Base-by-base conservation (phyloP, 345 rosid species). In the Excoecaria cochinchinensis region DNA sequence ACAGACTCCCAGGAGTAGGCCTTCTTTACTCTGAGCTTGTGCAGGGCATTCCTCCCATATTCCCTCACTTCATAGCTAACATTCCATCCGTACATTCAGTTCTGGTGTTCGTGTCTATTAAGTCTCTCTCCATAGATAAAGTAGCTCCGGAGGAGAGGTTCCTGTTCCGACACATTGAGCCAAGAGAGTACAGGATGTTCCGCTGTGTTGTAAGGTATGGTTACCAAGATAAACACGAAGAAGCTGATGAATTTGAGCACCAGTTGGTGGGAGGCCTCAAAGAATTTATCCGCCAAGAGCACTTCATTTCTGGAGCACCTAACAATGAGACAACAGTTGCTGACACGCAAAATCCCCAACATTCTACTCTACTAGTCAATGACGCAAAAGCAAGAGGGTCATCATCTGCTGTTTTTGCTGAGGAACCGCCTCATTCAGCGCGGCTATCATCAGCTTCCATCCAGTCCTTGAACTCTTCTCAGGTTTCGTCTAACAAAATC, bases 161-260 rank as follows among this genome's bases (percentile, higher is more conserved):
- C 81, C 76, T 88, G 62, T 90, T 94, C 74, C 88, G 92, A 21
- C 88, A 81, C 36, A 86, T 91, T 1, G 89, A 83, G 70, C 97
- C 97, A 0, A 82, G 68, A 47, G 91, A 89, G 62, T 76, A 77
- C 42, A 77, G 88, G 6, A 87, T 94, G 85, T 90, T 92, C 75
- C 80, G 95, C 3, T 92, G 97, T 39, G 87, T 92, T 0, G 96
- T 87, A 12, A 86, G 98, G 76, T 90, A 87, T 66, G 96, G 92
- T 3, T 89, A 93, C 63, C 81, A 81, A 11, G 94, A 91, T 60
- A 74, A 67, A 11, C 81, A 78, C 15, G 86, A 61, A 36, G 88
- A 85, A 31, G 51, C 83, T 5, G 63, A 72, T 0, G 89, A 75
- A 78, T 88, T 90, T 8, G 94, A 89, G 82, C 81, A 76, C 10